Evolutionary conservation across 306 rosid genomes (phyloP).

Genomic region (Cajanus cajan): DNA sequence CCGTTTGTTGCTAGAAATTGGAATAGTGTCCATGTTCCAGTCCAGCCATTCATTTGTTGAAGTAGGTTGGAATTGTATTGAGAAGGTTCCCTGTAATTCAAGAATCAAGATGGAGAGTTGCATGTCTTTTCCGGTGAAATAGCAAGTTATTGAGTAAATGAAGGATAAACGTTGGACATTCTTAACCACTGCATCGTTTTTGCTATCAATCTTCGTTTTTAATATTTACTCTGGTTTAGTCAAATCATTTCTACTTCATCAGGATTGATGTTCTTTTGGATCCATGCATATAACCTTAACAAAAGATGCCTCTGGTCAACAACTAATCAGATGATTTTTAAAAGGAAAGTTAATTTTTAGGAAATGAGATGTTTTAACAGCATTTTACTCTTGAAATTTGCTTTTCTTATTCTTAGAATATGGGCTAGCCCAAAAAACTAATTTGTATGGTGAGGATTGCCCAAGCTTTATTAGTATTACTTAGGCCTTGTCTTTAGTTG

Average conservation of each 20-base stretch:
- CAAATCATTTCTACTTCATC: neutral
- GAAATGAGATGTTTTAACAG: neutral
- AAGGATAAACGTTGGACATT: neutral
- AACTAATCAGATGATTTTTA: neutral
- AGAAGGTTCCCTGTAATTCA: neutral
- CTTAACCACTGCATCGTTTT: neutral
- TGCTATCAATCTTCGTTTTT: neutral
- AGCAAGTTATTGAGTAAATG: neutral
- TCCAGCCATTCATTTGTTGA: neutral
- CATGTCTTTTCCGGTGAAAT: neutral
- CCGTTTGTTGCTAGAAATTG: neutral
- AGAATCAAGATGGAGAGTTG: neutral
- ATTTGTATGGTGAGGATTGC: no score
- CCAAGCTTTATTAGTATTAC: no score
- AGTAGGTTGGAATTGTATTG: neutral
- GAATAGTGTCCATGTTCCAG: neutral
- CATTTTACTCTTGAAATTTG: conserved; percentile 3
- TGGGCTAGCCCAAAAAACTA: no score
- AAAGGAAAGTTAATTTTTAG: neutral
- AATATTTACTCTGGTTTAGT: neutral
- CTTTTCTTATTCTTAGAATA: neutral
- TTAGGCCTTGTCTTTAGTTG: no score
- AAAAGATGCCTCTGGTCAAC: neutral
- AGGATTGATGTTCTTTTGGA: conserved; percentile 14
- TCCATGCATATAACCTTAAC: neutral